phyloP scores from a whole-genome alignment of 1,284 basidiomycete genomes.

The Moesziomyces sp. region DNA sequence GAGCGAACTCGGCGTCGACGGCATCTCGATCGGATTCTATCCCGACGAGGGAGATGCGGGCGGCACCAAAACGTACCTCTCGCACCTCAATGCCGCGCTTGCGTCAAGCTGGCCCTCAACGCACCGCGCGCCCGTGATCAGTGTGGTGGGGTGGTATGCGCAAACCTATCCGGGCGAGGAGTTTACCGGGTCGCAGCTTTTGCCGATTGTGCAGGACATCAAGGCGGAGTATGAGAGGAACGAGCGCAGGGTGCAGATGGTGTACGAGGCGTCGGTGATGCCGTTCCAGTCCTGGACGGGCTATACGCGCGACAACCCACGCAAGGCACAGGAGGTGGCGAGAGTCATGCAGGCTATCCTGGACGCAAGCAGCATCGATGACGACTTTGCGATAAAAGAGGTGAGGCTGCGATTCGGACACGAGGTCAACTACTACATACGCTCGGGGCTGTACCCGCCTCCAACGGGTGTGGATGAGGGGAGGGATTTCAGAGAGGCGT shows the following conservation, averaged over 20 bases:
- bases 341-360: constrained; percentile 19
- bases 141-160: constrained; percentile 36
- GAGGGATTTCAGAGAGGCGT: constrained; percentile 12
- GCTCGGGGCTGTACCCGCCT: constrained; percentile 24
- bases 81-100: constrained; percentile 31
- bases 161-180: constrained; percentile 25
- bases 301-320: constrained; percentile 13
- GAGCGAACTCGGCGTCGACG: constrained; percentile 5
- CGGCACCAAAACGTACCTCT: constrained; percentile 28
- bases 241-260: neutral
- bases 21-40: constrained; percentile 28
- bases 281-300: constrained; percentile 36
- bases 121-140: constrained; percentile 7
- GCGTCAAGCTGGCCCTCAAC: constrained; percentile 1
- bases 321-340: constrained; percentile 23
- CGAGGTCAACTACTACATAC: constrained; percentile 44
- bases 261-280: constrained; percentile 42
- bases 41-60: constrained; percentile 47
- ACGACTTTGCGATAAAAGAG: constrained; percentile 16
- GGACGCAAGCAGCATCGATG: constrained; percentile 5
- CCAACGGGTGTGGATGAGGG: constrained; percentile 14
- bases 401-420: constrained; percentile 30
- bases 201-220: constrained; percentile 34
- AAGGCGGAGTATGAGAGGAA: constrained; percentile 5
- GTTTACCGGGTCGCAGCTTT: constrained; percentile 35